Conservation (phyloP, 768 basidiomycete genomes). For the Phlegmacium glaucopus region DNA sequence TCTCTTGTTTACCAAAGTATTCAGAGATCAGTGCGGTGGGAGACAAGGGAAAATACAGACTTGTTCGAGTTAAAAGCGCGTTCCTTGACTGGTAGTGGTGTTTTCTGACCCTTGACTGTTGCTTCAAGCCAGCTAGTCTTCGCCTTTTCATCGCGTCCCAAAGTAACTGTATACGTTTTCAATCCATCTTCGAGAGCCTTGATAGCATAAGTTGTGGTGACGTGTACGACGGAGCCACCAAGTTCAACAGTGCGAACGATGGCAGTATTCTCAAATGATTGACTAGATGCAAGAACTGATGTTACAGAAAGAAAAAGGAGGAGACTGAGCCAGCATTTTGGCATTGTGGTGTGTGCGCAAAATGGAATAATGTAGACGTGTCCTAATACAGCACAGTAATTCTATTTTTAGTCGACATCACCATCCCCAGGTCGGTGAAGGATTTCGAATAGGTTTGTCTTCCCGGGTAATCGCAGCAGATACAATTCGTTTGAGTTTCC, state of each 20-base stretch:
- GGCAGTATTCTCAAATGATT: conserved; percentile 83
- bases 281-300: conserved; percentile 33
- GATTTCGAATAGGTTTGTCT: conserved; percentile 74
- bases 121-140: conserved; percentile 78
- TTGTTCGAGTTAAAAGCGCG: conserved; percentile 43
- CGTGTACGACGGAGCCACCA: conserved; percentile 82
- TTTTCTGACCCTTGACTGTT: conserved; percentile 69
- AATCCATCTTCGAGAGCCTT: conserved; percentile 63
- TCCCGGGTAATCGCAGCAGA: conserved; percentile 80
- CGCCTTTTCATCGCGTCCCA: conserved; percentile 58
- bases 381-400: conserved; percentile 12
- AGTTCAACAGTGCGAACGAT: conserved; percentile 89
- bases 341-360: conserved; percentile 36
- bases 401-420: conserved; percentile 28
- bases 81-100: conserved; percentile 48
- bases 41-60: conserved; percentile 37
- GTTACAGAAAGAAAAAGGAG: conserved; percentile 42
- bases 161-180: conserved; percentile 63
- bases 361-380: conserved; percentile 16
- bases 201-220: conserved; percentile 86
- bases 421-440: conserved; percentile 75
- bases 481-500: conserved; percentile 72
- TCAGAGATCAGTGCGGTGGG: background rate
- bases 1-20: conserved; percentile 24
- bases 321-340: conserved; percentile 43